Evolutionary conservation across 805 yeast genomes (phyloP).

Genomic region (Ogataea paradorogensis): DNA sequence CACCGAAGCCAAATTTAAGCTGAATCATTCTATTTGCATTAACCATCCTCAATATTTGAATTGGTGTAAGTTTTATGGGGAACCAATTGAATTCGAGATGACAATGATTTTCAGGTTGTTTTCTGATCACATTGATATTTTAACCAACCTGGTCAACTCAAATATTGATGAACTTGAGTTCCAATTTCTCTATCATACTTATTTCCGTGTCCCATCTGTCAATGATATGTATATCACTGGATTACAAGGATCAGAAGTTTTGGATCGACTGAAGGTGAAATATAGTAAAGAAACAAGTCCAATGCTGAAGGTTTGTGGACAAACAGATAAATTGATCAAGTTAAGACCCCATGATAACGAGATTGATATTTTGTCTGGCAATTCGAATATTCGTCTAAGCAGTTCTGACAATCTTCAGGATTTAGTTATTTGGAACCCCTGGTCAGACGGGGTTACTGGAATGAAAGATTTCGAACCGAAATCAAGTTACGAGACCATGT

Average conservation of each 20-base stretch:
- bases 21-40: slow-evolving; percentile 4
- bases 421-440: slow-evolving; percentile 24
- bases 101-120: slow-evolving; percentile 9
- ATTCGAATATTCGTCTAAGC: slow-evolving; percentile 13
- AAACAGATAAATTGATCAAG: slow-evolving; percentile 17
- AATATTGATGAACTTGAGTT: slow-evolving; percentile 17
- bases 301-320: slow-evolving; percentile 14
- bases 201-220: slow-evolving; percentile 18
- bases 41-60: slow-evolving; percentile 8
- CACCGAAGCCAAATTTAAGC: slow-evolving; percentile 16
- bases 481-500: slow-evolving; percentile 16
- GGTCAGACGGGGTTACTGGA: slow-evolving; percentile 15
- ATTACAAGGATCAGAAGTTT: slow-evolving; percentile 11
- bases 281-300: slow-evolving; percentile 9
- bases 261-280: slow-evolving; percentile 14
- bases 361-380: slow-evolving; percentile 19
- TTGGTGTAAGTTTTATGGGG: slow-evolving; percentile 17
- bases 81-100: slow-evolving; percentile 15
- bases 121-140: slow-evolving; percentile 4
- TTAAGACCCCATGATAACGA: slow-evolving; percentile 1
- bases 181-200: slow-evolving; percentile 22
- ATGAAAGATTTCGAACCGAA: slow-evolving; percentile 23
- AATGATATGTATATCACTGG: slow-evolving; percentile 22
- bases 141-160: slow-evolving; percentile 10
- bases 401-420: slow-evolving; percentile 13